These are phyloP conservation scores for Colletotrichum eleusines DNA, from an alignment of 2,329 filamentous ascomycete species.

Conservation along the genomic window DNA sequence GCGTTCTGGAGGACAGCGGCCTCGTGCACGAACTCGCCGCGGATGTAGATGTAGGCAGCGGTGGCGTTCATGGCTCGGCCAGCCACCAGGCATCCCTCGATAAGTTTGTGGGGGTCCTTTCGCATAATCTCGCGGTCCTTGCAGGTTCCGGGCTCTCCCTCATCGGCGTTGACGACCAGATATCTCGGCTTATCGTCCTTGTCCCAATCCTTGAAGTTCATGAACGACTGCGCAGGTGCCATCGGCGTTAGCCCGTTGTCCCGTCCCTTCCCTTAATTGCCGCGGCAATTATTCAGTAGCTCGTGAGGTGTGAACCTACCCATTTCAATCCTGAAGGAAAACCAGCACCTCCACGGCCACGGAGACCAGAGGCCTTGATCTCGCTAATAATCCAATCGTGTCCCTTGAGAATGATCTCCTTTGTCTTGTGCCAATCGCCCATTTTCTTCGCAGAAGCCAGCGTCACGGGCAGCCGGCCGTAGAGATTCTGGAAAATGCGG, in stretches of 20 bases:
- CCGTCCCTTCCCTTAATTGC: slow-evolving; percentile 25
- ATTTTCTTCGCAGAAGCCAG: slow-evolving; percentile 96
- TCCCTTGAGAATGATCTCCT: slow-evolving; percentile 96
- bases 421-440: slow-evolving; percentile 99
- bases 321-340: slow-evolving; percentile 99
- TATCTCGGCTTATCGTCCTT: slow-evolving; percentile 97
- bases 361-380: slow-evolving; percentile 94
- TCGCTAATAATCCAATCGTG: slow-evolving; percentile 99
- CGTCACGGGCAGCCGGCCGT: slow-evolving; percentile 91
- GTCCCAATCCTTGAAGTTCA: slow-evolving; percentile 99
- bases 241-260: slow-evolving; percentile 18
- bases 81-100: slow-evolving; percentile 96
- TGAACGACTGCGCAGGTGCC: slow-evolving; percentile 80
- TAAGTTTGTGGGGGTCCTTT: slow-evolving; percentile 98
- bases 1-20: slow-evolving; percentile 92
- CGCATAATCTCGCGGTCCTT: slow-evolving; percentile 99
- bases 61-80: slow-evolving; percentile 99
- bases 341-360: slow-evolving; percentile 95
- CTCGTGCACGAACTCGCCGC: slow-evolving; percentile 97
- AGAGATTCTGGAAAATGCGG: slow-evolving; percentile 98
- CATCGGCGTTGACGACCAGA: slow-evolving; percentile 97
- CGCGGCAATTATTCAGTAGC: slow-evolving; percentile 22
- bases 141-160: slow-evolving; percentile 98
- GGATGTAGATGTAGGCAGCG: slow-evolving; percentile 99
- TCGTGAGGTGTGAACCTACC: slow-evolving; percentile 67